These are phyloP conservation scores for Leucosporidium creatinivorum DNA, from an alignment of 768 basidiomycete species.

Conservation along the genomic window DNA sequence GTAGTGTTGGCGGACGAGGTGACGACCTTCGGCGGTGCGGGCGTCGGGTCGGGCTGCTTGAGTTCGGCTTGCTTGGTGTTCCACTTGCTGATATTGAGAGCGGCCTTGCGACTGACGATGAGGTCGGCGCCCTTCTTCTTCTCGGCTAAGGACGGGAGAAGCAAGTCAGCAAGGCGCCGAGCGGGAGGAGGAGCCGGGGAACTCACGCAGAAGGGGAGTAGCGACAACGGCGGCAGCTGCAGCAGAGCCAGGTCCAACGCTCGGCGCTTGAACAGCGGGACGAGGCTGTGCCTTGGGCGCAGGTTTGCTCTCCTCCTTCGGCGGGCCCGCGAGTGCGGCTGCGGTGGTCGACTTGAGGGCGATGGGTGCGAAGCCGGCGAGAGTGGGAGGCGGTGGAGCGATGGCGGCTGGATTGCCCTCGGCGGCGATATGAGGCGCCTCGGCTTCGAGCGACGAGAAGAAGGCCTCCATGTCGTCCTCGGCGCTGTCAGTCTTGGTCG, in stretches of 20 bases:
- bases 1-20: background rate
- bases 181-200: no score
- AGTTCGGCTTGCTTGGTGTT: constrained; percentile 90
- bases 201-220: constrained; percentile 16
- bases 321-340: no score
- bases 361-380: no score
- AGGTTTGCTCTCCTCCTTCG: no score
- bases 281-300: no score
- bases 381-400: no score
- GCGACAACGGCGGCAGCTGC: background rate
- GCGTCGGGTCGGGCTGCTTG: constrained; percentile 36
- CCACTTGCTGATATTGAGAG: constrained; percentile 91
- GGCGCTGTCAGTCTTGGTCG: constrained; percentile 9
- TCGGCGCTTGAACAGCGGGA: no score
- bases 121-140: constrained; percentile 25
- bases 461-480: constrained; percentile 31
- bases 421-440: background rate
- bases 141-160: background rate
- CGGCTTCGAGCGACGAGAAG: constrained; percentile 26
- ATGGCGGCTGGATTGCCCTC: background rate
- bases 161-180: background rate
- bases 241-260: background rate
- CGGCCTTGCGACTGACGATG: constrained; percentile 52
- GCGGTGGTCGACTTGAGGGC: no score
- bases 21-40: background rate